These are phyloP conservation scores for Gracilaria gracilis DNA, from an alignment of 23 red algal genomes.

Conservation along the genomic window DNA sequence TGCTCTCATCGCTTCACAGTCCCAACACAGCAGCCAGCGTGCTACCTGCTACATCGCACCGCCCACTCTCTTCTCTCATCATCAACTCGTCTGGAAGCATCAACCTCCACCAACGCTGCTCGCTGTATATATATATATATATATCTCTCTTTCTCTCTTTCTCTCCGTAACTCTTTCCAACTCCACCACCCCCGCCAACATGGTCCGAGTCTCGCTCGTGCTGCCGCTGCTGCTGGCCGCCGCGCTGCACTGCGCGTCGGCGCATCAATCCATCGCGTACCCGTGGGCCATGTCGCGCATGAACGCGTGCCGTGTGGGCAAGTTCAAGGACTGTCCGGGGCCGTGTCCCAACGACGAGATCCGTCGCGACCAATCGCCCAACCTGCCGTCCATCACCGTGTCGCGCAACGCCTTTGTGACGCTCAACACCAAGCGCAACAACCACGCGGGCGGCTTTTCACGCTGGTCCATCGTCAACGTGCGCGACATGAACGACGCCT, in stretches of 20 bases:
- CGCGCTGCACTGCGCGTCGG: neutral
- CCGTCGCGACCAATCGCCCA: slow-evolving; percentile 22
- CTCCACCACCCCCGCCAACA: too few species aligned
- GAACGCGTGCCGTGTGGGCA: slow-evolving; percentile 49
- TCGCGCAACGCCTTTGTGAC: slow-evolving; percentile 28
- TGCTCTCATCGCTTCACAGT: too few species aligned
- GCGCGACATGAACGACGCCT: neutral
- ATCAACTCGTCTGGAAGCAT: too few species aligned
- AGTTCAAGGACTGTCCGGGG: slow-evolving; percentile 52
- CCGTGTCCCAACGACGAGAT: slow-evolving; percentile 64
- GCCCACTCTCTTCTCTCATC: too few species aligned
- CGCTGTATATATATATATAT: too few species aligned
- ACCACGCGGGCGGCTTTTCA: slow-evolving; percentile 21
- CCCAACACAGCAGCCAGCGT: too few species aligned
- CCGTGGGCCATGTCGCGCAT: slow-evolving; percentile 53
- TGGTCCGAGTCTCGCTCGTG: neutral
- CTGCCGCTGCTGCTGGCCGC: neutral
- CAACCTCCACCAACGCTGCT: too few species aligned
- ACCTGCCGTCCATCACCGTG: slow-evolving; percentile 37
- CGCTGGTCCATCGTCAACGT: slow-evolving; percentile 7
- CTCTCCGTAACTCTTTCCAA: too few species aligned
- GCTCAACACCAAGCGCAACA: slow-evolving; percentile 25
- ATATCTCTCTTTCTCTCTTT: too few species aligned
- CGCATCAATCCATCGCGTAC: slow-evolving; percentile 52
- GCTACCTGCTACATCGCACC: too few species aligned